Evolutionary conservation across 768 basidiomycete species (phyloP), one percentile per base, ranked within the genome.

Genomic region (Podaxis mareebaensis): DNA sequence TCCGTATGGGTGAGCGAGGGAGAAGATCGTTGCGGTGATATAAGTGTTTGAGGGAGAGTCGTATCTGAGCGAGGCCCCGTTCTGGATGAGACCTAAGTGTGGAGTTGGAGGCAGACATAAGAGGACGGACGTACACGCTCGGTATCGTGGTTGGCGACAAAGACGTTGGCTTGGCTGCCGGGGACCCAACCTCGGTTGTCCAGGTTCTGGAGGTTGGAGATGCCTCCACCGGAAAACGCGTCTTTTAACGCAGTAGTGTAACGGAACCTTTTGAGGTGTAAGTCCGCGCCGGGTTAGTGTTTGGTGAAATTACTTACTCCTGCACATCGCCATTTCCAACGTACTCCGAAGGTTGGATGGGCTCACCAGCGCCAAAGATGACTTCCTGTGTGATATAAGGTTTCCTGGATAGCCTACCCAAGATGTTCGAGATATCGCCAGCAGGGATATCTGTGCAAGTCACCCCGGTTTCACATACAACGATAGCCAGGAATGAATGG

Each of bases 131-230:
- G 22, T 52, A 81, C 82, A 51, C 89, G 74, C 70, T 90, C 89
- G 1, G 88, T 90, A 66, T 90, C 89, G 61, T 90, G 89, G 67
- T 90, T 88, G 0, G 83, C 76, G 3, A 90, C 87, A 63, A 90
- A 90, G 6, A 85, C 81, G 65, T 90, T 90, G 0, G 88, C 88
- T 15, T 68, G 66, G 0, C 70, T 74, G 1, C 86, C 79, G 0
- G 82, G 48, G 1, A 89, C 76, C 88, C 87, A 91, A 2, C 86
- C 86, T 69, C 71, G 74, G 63, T 72, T 79, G 38, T 87, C 83
- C 15, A 89, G 69, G 65, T 81, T 78, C 66, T 84, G 78, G 24
- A 90, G 72, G 42, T 68, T 75, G 2, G 82, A 79, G 26, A 91
- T 85, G 0, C 81, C 81, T 38, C 79, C 73, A 8, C 76, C 77